Base-by-base conservation (phyloP, 495 filamentous ascomycete species). In the Talaromyces ruber region DNA sequence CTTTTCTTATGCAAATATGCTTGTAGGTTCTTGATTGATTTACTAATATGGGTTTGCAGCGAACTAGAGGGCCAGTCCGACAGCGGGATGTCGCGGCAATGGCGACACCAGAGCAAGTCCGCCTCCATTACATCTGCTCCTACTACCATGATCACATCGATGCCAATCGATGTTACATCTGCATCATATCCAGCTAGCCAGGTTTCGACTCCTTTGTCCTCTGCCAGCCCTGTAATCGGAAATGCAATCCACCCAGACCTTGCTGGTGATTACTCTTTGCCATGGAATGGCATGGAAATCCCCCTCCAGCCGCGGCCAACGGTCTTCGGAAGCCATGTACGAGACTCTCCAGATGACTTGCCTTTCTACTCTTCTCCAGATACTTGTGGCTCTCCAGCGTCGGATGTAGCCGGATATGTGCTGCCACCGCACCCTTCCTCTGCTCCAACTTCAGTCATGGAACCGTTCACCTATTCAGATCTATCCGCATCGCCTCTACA, bases 281-380 rank as follows among this genome's bases (percentile, higher is more conserved):
- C 74, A 63, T 79, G 76, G 76, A 71, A 64, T 28, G 69, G 71
- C 28, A 67, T 77, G 66, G 72, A 75, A 25, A 61, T 77, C 60
- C 71, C 69, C 34, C 64, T 76, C 56, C 74, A 76, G 45, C 74
- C 71, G 45, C 72, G 62, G 29, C 59, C 66, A 29, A 70, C 68
- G 53, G 45, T 78, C 16, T 74, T 73, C 55, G 72, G 71, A 16
- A 67, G 66, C 57, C 75, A 72, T 6, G 67, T 78, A 28, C 73
- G 71, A 43, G 74, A 79, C 45, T 67, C 73, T 2, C 64, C 68
- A 1, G 75, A 78, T 51, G 76, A 78, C 59, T 70, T 68, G 50
- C 71, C 72, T 12, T 78, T 76, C 65, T 79, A 78, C 63, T 75
- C 75, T 1, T 73, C 73, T 26, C 73, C 76, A 34, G 76, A 79